A percentile compares a stretch with the other conserved stretches of the same genome.
Conservation (phyloP, 2,329 filamentous ascomycete genomes). For the Neonectria hederae region DNA sequence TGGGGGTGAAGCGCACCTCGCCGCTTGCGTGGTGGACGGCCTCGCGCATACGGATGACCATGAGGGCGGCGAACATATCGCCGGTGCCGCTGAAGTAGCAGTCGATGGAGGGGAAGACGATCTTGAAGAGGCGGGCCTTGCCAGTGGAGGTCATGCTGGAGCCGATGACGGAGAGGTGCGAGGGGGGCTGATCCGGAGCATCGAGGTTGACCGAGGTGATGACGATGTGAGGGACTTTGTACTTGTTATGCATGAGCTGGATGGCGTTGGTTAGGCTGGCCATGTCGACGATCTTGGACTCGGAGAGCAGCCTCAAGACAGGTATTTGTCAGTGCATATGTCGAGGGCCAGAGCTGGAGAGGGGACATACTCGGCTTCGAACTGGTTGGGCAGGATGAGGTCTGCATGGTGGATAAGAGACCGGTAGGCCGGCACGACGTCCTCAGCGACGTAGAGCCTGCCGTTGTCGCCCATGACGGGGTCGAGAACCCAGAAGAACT, state of each 20-base stretch:
- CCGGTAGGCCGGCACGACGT: slow-evolving; percentile 92
- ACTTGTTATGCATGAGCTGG: slow-evolving; percentile 77
- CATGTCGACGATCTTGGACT: slow-evolving; percentile 83
- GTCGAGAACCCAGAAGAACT: slow-evolving; percentile 97
- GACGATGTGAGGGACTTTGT: slow-evolving; percentile 85
- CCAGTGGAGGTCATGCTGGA: slow-evolving; percentile 73
- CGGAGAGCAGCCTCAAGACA: slow-evolving; percentile 76
- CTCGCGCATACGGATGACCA: slow-evolving; percentile 87
- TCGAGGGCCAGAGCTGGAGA: not conserved
- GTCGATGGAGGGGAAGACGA: slow-evolving; percentile 86
- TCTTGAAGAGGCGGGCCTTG: slow-evolving; percentile 83
- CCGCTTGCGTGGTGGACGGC: slow-evolving; percentile 64
- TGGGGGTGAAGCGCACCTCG: slow-evolving; percentile 61
- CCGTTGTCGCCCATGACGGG: slow-evolving; percentile 99
- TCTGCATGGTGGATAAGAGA: slow-evolving; percentile 82
- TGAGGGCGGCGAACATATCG: slow-evolving; percentile 97
- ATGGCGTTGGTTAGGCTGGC: slow-evolving; percentile 78
- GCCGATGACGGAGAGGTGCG: slow-evolving; percentile 76
- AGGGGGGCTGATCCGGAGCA: slow-evolving; percentile 57
- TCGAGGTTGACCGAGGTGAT: slow-evolving; percentile 87
- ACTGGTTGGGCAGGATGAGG: slow-evolving; percentile 94
- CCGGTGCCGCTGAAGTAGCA: slow-evolving; percentile 97
- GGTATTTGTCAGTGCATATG: slow-evolving; percentile 13
- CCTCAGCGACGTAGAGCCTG: slow-evolving; percentile 87
- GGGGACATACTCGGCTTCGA: slow-evolving; percentile 86